A percentile compares a stretch with the other conserved stretches of the same genome.
Conservation (phyloP, 2,329 filamentous ascomycete species). For the Aquanectria penicillioides region DNA sequence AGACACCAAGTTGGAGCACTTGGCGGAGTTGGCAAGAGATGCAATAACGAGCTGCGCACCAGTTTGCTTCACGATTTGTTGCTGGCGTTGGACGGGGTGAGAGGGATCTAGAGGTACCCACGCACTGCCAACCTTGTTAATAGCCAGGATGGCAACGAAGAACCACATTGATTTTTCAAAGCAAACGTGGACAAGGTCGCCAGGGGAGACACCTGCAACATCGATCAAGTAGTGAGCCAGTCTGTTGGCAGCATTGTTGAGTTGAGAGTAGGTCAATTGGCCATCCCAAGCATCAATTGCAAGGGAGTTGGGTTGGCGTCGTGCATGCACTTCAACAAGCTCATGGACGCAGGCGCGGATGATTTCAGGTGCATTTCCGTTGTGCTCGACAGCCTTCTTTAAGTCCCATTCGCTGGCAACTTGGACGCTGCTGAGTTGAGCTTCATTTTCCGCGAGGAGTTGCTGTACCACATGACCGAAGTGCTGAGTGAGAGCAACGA, state of each 20-base stretch:
- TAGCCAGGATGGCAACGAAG: conserved; percentile 9
- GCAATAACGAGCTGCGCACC: not conserved
- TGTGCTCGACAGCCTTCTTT: not conserved
- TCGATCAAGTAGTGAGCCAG: conserved; percentile 19
- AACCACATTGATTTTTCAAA: conserved; percentile 15
- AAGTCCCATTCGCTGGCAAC: not conserved
- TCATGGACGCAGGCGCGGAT: conserved; percentile 28
- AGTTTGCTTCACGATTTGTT: conserved; percentile 8
- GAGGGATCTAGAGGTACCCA: conserved; percentile 13
- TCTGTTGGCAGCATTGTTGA: conserved; percentile 10
- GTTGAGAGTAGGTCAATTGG: conserved; percentile 32
- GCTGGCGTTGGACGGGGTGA: conserved; percentile 2
- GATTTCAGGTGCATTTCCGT: not conserved
- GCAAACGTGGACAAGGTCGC: conserved; percentile 14
- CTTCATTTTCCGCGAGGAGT: not conserved
- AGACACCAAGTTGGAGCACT: not conserved
- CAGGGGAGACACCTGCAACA: conserved; percentile 4
- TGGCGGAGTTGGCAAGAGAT: not conserved
- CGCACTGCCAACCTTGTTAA: conserved; percentile 13
- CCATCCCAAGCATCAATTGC: conserved; percentile 43
- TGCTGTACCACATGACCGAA: conserved; percentile 4
- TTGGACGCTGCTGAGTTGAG: not conserved
- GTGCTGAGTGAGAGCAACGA: not conserved
- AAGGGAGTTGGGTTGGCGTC: conserved; percentile 8
- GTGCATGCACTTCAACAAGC: conserved; percentile 24